These are phyloP conservation scores for Blastomyces gilchristii DNA, from an alignment of 2,329 filamentous ascomycete genomes.

Conservation along the genomic window DNA sequence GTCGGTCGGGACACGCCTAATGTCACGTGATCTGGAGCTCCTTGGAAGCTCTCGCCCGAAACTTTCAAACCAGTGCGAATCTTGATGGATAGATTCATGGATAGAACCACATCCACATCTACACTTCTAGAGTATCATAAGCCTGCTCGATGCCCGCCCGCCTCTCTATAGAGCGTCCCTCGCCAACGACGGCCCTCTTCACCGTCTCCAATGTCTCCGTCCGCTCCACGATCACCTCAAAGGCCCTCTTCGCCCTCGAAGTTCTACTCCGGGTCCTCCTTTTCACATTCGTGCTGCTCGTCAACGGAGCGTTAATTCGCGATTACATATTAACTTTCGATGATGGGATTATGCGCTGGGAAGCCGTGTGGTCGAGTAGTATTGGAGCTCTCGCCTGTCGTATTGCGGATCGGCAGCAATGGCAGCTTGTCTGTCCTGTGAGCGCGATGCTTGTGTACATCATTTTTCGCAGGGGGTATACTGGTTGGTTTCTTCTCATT, in stretches of 20 bases:
- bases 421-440: slow-evolving; percentile 33
- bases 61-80: too few relatives aligned
- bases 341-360: slow-evolving; percentile 24
- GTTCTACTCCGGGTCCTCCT: slow-evolving; percentile 38
- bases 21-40: not conserved
- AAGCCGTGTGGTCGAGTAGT: slow-evolving; percentile 26
- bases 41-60: too few relatives aligned
- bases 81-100: not conserved
- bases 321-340: slow-evolving; percentile 19
- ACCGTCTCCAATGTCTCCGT: slow-evolving; percentile 71
- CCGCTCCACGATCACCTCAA: slow-evolving; percentile 38
- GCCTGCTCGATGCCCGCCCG: slow-evolving; percentile 48
- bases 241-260: slow-evolving; percentile 34
- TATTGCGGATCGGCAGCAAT: slow-evolving; percentile 32
- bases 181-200: slow-evolving; percentile 84
- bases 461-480: slow-evolving; percentile 42
- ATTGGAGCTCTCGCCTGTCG: slow-evolving; percentile 26
- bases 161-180: slow-evolving; percentile 44
- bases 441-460: slow-evolving; percentile 35
- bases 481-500: slow-evolving; percentile 31
- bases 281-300: slow-evolving; percentile 32
- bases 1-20: too few relatives aligned
- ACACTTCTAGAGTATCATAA: not conserved
- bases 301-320: slow-evolving; percentile 28
- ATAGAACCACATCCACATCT: not conserved